Conservation (phyloP, 2,329 filamentous ascomycete species). For the Colletotrichum sp. region DNA sequence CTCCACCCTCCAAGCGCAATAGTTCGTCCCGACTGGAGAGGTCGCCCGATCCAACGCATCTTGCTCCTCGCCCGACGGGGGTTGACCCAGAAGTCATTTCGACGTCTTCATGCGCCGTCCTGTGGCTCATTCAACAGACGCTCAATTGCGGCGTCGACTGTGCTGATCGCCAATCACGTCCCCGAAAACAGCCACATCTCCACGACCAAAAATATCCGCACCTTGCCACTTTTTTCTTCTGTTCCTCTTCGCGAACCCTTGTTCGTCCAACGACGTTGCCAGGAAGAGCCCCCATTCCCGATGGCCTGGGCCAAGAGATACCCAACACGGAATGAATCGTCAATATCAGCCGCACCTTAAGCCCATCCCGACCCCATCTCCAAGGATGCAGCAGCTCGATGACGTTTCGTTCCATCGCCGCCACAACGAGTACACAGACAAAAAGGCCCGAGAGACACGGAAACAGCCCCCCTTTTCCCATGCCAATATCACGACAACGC, state of each 20-base stretch:
- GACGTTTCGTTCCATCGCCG: slow-evolving; percentile 16
- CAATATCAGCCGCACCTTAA: slow-evolving; percentile 18
- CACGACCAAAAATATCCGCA: slow-evolving; percentile 17
- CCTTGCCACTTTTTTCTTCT: not conserved
- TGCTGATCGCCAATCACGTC: not conserved
- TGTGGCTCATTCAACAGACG: slow-evolving; percentile 14
- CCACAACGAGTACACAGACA: not conserved
- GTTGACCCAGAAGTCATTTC: slow-evolving; percentile 19
- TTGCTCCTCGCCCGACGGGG: slow-evolving; percentile 1
- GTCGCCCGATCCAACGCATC: slow-evolving; percentile 1
- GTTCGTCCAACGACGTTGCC: slow-evolving; percentile 13
- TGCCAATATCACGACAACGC: slow-evolving; percentile 1
- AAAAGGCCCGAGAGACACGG: slow-evolving; percentile 4
- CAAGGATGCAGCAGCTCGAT: slow-evolving; percentile 6
- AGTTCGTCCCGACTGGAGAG: slow-evolving; percentile 18
- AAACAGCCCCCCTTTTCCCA: slow-evolving; percentile 1
- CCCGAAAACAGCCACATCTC: slow-evolving; percentile 17
- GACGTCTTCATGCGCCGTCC: slow-evolving; percentile 13
- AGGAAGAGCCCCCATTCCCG: slow-evolving; percentile 12
- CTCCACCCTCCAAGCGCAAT: slow-evolving; percentile 14
- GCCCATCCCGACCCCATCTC: slow-evolving; percentile 8
- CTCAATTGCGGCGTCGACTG: slow-evolving; percentile 5
- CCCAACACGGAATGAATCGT: slow-evolving; percentile 9
- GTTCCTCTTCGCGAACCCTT: slow-evolving; percentile 14
- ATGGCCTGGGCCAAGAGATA: slow-evolving; percentile 9